Conservation (phyloP, 768 basidiomycete species). For the Trametes villosa region DNA sequence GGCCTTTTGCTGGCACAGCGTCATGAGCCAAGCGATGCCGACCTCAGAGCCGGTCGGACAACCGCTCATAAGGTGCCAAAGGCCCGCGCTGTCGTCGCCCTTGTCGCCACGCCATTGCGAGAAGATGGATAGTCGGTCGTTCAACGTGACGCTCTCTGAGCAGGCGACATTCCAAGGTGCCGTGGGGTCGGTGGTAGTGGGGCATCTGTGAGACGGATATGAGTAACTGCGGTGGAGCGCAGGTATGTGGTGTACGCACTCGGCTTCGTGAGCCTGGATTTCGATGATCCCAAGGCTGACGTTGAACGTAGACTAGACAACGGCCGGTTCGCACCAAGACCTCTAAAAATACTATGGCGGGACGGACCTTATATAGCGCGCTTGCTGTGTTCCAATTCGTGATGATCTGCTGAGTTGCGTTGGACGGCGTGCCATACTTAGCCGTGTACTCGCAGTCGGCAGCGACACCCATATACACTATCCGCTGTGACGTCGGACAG, state of each 20-base stretch:
- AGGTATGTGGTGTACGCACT: conserved; percentile 37
- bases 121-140: conserved; percentile 76
- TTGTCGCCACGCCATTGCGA: conserved; percentile 80
- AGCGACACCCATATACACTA: conserved; percentile 87
- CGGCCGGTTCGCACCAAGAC: background rate
- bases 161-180: conserved; percentile 82
- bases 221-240: background rate
- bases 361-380: conserved; percentile 63
- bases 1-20: conserved; percentile 64
- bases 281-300: conserved; percentile 84
- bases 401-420: conserved; percentile 75
- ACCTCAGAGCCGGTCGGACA: conserved; percentile 82
- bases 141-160: conserved; percentile 53
- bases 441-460: conserved; percentile 82
- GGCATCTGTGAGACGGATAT: conserved; percentile 52
- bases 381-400: conserved; percentile 82
- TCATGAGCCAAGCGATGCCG: conserved; percentile 89
- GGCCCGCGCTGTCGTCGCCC: conserved; percentile 72
- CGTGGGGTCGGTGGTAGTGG: conserved; percentile 51
- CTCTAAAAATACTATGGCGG: background rate
- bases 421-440: conserved; percentile 62
- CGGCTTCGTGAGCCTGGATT: conserved; percentile 67
- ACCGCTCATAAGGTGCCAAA: conserved; percentile 90
- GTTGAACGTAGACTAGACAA: conserved; percentile 75
- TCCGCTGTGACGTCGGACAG: conserved; percentile 73